Percentiles rank a stretch among this genome's conserved stretches.
Conservation (phyloP, 805 yeast species). For the Maudiozyma serrabonitensis region DNA sequence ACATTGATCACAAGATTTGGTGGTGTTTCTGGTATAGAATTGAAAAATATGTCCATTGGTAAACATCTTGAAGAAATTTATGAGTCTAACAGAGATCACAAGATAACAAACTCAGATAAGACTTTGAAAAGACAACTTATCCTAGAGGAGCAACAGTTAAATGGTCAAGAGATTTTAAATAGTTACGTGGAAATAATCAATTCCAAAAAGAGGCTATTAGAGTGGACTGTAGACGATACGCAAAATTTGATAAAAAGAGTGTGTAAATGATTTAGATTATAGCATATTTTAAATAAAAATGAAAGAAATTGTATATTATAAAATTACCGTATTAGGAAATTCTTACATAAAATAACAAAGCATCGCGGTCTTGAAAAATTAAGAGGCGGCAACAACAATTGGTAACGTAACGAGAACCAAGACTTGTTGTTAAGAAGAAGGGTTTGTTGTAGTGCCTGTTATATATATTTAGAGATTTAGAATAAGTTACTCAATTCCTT, state of each 20-base stretch:
- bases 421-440: too few relatives aligned
- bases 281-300: neutral
- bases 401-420: too few relatives aligned
- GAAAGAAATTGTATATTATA: neutral
- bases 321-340: too few relatives aligned
- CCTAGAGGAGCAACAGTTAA: conserved; percentile 36
- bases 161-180: conserved; percentile 21
- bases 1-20: conserved; percentile 51
- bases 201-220: conserved; percentile 45
- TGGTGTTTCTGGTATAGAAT: conserved; percentile 33
- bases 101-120: conserved; percentile 12
- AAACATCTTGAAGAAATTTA: conserved; percentile 8
- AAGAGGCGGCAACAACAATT: too few relatives aligned
- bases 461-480: too few relatives aligned
- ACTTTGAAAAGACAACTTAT: conserved; percentile 27
- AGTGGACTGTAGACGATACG: conserved; percentile 52
- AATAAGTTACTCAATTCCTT: too few relatives aligned
- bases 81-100: neutral
- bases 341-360: too few relatives aligned
- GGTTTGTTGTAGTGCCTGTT: too few relatives aligned
- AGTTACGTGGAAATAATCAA: conserved; percentile 26
- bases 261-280: conserved; percentile 4
- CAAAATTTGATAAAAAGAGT: conserved; percentile 38
- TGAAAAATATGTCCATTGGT: conserved; percentile 7
- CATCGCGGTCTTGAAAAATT: too few relatives aligned